Evolutionary conservation across 2,329 filamentous ascomycete genomes (phyloP).

Genomic region (Trichoderma sp.): DNA sequence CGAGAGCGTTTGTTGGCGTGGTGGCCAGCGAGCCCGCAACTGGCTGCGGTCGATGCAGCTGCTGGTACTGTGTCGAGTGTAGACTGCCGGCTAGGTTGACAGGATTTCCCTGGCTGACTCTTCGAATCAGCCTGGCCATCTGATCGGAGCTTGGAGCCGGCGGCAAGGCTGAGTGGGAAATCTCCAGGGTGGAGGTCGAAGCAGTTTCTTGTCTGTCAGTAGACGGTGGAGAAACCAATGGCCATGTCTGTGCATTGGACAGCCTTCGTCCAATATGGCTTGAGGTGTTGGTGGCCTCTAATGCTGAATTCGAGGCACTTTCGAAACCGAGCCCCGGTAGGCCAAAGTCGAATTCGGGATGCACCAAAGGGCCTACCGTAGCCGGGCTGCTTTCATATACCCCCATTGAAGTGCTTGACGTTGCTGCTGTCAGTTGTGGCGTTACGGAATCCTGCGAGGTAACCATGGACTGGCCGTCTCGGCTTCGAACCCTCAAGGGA

Average conservation of each 20-base stretch:
- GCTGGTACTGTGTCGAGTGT: constrained; percentile 34
- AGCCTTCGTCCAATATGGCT: constrained; percentile 33
- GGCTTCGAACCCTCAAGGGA: constrained; percentile 34
- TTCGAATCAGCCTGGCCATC: constrained; percentile 43
- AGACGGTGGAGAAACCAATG: constrained; percentile 38
- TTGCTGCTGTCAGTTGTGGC: not conserved
- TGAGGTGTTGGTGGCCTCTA: constrained; percentile 33
- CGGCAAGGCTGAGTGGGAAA: constrained; percentile 39
- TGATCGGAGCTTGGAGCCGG: constrained; percentile 47
- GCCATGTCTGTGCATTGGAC: constrained; percentile 52
- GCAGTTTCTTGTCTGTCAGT: constrained; percentile 26
- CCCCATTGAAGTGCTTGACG: constrained; percentile 6
- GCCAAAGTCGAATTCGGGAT: constrained; percentile 9
- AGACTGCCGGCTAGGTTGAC: constrained; percentile 49
- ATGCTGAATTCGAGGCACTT: constrained; percentile 24
- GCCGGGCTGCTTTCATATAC: constrained; percentile 12
- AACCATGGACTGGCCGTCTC: constrained; percentile 24
- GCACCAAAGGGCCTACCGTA: constrained; percentile 5
- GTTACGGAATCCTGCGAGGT: constrained; percentile 28
- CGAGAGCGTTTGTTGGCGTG: not conserved
- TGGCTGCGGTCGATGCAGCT: constrained; percentile 8
- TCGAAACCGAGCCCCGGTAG: constrained; percentile 10
- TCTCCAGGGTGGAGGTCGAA: not conserved
- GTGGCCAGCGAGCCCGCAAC: constrained; percentile 1
- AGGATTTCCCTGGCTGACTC: constrained; percentile 44